Evolutionary conservation across 768 basidiomycete species (phyloP).

Genomic region (Gloeophyllum trabeum): DNA sequence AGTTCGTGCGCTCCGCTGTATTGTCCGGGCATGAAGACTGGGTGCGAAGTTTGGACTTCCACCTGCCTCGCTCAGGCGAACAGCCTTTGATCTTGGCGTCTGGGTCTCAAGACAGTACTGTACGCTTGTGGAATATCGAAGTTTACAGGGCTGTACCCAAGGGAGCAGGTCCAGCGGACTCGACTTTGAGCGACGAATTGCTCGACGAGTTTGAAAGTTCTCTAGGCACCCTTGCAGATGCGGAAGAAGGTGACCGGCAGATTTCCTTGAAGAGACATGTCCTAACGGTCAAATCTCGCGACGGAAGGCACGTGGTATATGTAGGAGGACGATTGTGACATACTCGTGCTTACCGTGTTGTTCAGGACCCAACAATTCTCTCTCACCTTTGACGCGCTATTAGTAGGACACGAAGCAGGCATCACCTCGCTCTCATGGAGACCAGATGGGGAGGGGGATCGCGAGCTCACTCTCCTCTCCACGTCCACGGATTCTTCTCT

Average conservation of each 20-base stretch:
- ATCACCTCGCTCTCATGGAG: conserved; percentile 87
- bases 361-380: conserved; percentile 45
- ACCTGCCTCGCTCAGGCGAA: conserved; percentile 17
- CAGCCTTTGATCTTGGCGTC: conserved; percentile 72
- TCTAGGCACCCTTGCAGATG: conserved; percentile 56
- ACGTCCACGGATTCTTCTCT: conserved; percentile 93
- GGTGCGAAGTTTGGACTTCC: conserved; percentile 76
- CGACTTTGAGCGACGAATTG: conserved; percentile 52
- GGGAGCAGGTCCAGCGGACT: conserved; percentile 8
- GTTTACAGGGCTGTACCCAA: conserved; percentile 14
- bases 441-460: conserved; percentile 20
- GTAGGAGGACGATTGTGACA: too few relatives aligned
- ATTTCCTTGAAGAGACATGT: conserved; percentile 86
- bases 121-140: conserved; percentile 87
- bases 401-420: conserved; percentile 93
- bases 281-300: conserved; percentile 45
- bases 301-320: conserved; percentile 20
- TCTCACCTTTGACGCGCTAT: conserved; percentile 85
- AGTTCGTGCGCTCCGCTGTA: conserved; percentile 52
- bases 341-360: too few relatives aligned
- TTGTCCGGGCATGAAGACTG: conserved; percentile 92
- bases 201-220: conserved; percentile 85
- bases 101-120: conserved; percentile 90
- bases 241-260: conserved; percentile 71
- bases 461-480: conserved; percentile 58